Conservation (phyloP, 2,329 filamentous ascomycete genomes). For the Apiospora malaysiana region DNA sequence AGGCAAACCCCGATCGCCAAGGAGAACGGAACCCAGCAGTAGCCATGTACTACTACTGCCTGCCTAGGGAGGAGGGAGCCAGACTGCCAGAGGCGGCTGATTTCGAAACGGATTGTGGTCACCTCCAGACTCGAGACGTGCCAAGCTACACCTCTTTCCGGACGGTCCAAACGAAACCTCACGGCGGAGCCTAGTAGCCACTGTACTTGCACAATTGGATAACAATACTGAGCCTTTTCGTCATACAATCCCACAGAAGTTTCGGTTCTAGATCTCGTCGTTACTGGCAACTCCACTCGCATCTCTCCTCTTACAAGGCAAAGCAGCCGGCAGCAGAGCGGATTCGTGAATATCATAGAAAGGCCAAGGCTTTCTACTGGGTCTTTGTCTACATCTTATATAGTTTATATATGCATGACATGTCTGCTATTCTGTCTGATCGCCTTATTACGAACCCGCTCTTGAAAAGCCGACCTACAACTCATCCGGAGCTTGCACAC, state of each 20-base stretch:
- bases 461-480: neutral
- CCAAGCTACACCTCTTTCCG: neutral
- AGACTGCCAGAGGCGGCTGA: neutral
- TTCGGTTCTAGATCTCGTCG: neutral
- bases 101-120: conserved; percentile 10
- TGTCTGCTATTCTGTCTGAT: neutral
- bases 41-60: too few species aligned
- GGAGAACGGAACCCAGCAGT: neutral
- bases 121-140: conserved; percentile 4
- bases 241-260: neutral
- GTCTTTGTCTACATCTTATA: neutral
- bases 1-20: conserved; percentile 7
- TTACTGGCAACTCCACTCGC: neutral
- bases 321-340: neutral
- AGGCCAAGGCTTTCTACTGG: neutral
- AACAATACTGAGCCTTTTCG: too few species aligned
- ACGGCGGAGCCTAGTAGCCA: neutral
- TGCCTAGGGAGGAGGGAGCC: too few species aligned
- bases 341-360: too few species aligned
- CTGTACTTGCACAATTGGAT: neutral
- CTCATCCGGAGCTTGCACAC: neutral
- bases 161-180: neutral
- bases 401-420: neutral
- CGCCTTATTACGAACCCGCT: too few species aligned
- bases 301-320: neutral